phyloP scores from a whole-genome alignment of 768 basidiomycete species.

The Pleurotus cornucopiae region DNA sequence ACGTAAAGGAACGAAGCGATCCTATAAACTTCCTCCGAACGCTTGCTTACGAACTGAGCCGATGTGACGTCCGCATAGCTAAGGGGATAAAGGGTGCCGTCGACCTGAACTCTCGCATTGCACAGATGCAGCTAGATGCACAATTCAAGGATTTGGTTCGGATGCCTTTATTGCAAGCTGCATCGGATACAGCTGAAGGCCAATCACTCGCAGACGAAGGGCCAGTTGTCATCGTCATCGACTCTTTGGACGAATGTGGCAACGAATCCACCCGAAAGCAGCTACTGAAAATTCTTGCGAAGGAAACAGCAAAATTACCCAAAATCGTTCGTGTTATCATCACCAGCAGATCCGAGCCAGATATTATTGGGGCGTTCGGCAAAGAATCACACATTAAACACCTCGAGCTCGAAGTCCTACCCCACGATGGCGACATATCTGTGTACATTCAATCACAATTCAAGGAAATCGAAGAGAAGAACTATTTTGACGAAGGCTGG shows the following conservation, averaged over 20 bases:
- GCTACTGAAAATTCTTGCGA: slow-evolving; percentile 11
- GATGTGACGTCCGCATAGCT: not conserved
- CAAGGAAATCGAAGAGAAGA: not conserved
- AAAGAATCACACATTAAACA: not conserved
- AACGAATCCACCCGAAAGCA: slow-evolving; percentile 1
- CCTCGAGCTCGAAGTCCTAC: not conserved
- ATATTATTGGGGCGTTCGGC: slow-evolving; percentile 11
- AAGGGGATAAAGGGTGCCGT: not conserved
- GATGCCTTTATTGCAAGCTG: not conserved
- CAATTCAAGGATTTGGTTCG: slow-evolving; percentile 8
- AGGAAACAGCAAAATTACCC: slow-evolving; percentile 12
- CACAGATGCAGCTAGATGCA: not conserved
- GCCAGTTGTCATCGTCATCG: slow-evolving; percentile 16
- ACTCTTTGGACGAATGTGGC: slow-evolving; percentile 23
- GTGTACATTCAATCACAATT: slow-evolving; percentile 4
- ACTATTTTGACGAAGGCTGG: slow-evolving; percentile 9
- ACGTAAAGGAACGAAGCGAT: slow-evolving; percentile 7
- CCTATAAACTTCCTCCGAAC: slow-evolving; percentile 10
- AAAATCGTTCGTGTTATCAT: slow-evolving; percentile 14
- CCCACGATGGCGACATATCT: slow-evolving; percentile 6
- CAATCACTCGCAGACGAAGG: slow-evolving; percentile 1
- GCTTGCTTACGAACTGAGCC: slow-evolving; percentile 8
- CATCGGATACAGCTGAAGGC: not conserved
- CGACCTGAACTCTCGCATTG: not conserved
- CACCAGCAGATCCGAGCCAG: slow-evolving; percentile 14